Evolutionary conservation across 139 green algal genomes (phyloP), one percentile per base, ranked within the genome.

Genomic region (Raphidocelis subcapitata): DNA sequence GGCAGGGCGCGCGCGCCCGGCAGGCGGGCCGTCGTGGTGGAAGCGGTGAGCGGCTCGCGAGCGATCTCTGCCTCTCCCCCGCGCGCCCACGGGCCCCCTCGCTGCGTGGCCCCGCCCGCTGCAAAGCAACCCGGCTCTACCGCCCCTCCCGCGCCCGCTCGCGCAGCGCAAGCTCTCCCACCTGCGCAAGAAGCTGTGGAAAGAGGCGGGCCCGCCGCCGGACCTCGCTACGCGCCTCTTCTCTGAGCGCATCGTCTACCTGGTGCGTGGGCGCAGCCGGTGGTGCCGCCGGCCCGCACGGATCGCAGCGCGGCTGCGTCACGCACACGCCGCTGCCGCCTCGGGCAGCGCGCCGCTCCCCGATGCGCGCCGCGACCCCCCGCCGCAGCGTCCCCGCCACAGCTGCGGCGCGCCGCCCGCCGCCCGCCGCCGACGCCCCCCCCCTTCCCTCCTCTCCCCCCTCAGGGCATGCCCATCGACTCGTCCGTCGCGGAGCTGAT

Each of bases 141-240:
- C 36, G 37, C 15, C n/a, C 5, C 3, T 65, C 10, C n/a, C 41
- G 59, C 32, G 31, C 31, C 29, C n/a, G 21, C 31, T 16, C 21
- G 1, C 46, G 54, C 71, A 86, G 83, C 60, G 83, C 1, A 89
- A 89, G 65, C 73, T 89, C 21, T 74, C 74, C 3, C 73, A 80
- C 49, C 62, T 89, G 18, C 59, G 83, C 16, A 82, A 80, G 46
- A 89, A 89, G 72, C 68, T 89, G 62, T 89, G 83, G 83, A 77
- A 68, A 60, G 83, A 89, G 68, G 83, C 83, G 35, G 84, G 84
- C 8, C 84, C 94, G 36, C 96, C 96, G 0, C 96, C 96, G 51
- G 96, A 99, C 76, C 86, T 99, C 49, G 93, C 96, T 0, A 98
- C 96, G 1, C 97, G 94, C 51, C 87, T 99, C 16, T 98, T 99